These are phyloP conservation scores for Gracilaria domingensis DNA, from an alignment of 23 red algal genomes.

Conservation along the genomic window DNA sequence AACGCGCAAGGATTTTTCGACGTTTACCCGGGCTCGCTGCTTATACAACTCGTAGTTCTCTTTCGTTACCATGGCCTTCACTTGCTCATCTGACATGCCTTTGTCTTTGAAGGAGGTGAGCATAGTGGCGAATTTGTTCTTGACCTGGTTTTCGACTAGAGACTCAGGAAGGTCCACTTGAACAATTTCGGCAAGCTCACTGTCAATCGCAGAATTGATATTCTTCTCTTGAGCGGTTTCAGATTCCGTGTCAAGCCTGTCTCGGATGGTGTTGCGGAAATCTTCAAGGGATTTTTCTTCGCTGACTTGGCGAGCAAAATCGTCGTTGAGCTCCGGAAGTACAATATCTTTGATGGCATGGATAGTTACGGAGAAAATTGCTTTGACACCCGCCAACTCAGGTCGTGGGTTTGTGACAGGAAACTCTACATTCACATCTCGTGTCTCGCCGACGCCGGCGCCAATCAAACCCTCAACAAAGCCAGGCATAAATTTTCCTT, in stretches of 20 bases:
- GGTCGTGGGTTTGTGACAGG: constrained; percentile 67
- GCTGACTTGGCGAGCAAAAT: constrained; percentile 74
- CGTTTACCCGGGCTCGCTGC: constrained; percentile 70
- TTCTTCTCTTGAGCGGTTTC: constrained; percentile 77
- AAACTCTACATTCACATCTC: constrained; percentile 87
- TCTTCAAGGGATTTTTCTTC: constrained; percentile 76
- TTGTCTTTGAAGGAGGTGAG: constrained; percentile 86
- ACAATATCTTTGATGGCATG: constrained; percentile 82
- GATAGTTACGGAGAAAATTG: constrained; percentile 88
- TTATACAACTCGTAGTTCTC: constrained; percentile 97
- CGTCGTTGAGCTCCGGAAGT: constrained; percentile 92
- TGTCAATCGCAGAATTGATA: constrained; percentile 87
- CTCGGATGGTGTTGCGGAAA: constrained; percentile 68
- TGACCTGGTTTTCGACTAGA: constrained; percentile 87
- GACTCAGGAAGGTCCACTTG: constrained; percentile 93
- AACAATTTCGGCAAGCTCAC: constrained; percentile 75
- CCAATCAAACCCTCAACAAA: constrained; percentile 97
- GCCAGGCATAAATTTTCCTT: constrained; percentile 90
- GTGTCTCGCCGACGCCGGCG: constrained; percentile 72
- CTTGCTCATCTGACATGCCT: constrained; percentile 88
- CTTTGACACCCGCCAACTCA: constrained; percentile 83
- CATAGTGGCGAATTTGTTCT: constrained; percentile 91
- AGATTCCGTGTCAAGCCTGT: constrained; percentile 76
- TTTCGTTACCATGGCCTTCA: constrained; percentile 93
- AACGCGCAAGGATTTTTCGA: constrained; percentile 81